These are phyloP conservation scores for Galerina sulciceps DNA, from an alignment of 768 basidiomycete genomes.

Conservation along the genomic window DNA sequence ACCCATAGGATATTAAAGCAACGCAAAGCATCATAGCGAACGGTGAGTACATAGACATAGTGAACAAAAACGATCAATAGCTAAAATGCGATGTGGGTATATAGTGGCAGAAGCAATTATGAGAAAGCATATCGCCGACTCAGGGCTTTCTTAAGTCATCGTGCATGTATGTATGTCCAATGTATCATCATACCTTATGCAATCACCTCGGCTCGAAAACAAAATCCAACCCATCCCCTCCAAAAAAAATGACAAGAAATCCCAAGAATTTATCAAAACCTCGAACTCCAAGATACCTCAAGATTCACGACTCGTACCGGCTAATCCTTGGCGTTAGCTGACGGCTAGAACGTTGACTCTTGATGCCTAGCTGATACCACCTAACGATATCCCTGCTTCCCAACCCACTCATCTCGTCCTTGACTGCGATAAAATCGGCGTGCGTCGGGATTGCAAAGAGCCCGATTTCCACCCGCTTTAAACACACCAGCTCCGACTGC, in stretches of 20 bases:
- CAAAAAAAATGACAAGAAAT: background rate
- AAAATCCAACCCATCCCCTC: too few relatives aligned
- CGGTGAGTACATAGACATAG: slow-evolving; percentile 46
- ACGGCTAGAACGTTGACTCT: slow-evolving; percentile 40
- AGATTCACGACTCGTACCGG: slow-evolving; percentile 32
- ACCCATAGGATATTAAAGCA: slow-evolving; percentile 61
- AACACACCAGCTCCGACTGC: slow-evolving; percentile 28
- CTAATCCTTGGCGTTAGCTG: slow-evolving; percentile 42
- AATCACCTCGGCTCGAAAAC: slow-evolving; percentile 2
- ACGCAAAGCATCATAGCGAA: slow-evolving; percentile 69
- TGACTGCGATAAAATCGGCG: slow-evolving; percentile 36
- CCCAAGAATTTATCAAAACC: background rate
- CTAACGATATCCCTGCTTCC: slow-evolving; percentile 32
- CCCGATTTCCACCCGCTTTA: slow-evolving; percentile 43
- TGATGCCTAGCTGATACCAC: slow-evolving; percentile 45
- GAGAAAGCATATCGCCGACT: slow-evolving; percentile 63
- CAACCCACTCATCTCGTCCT: slow-evolving; percentile 33
- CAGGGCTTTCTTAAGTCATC: slow-evolving; percentile 43
- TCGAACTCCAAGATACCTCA: background rate
- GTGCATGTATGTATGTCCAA: slow-evolving; percentile 14
- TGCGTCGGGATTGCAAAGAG: slow-evolving; percentile 40
- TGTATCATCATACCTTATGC: slow-evolving; percentile 12
- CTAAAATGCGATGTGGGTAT: slow-evolving; percentile 7
- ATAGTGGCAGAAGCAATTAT: slow-evolving; percentile 71
- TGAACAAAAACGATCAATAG: slow-evolving; percentile 4